Conservation (phyloP, 768 basidiomycete genomes). For the Asterophora parasitica region DNA sequence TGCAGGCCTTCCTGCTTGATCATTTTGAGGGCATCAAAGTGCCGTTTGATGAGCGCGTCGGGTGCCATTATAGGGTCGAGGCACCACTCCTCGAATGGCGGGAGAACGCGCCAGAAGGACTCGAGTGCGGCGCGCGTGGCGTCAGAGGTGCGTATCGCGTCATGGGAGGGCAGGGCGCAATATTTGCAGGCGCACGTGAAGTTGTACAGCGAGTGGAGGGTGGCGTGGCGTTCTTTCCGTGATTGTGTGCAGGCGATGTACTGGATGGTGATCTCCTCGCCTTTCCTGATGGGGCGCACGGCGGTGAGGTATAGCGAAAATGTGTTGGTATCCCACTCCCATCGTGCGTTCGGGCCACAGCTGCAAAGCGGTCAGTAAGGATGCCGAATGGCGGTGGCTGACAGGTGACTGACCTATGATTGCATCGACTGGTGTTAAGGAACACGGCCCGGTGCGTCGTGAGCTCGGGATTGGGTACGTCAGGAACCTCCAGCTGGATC, state of each 20-base stretch:
- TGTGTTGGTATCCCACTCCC: constrained; percentile 30
- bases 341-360: constrained; percentile 35
- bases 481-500: constrained; percentile 26
- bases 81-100: constrained; percentile 33
- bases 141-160: constrained; percentile 22
- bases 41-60: constrained; percentile 27
- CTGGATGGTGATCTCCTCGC: constrained; percentile 35
- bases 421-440: constrained; percentile 30
- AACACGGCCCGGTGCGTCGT: constrained; percentile 32
- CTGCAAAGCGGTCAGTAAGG: constrained; percentile 13
- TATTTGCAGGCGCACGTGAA: constrained; percentile 30
- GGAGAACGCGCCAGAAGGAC: constrained; percentile 22
- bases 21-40: constrained; percentile 24
- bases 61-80: constrained; percentile 21
- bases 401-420: constrained; percentile 39
- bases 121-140: constrained; percentile 22
- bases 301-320: constrained; percentile 30
- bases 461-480: constrained; percentile 19
- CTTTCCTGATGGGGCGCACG: constrained; percentile 27
- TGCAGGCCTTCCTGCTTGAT: constrained; percentile 32
- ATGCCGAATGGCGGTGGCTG: background rate
- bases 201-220: constrained; percentile 21
- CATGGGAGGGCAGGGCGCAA: constrained; percentile 18
- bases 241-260: constrained; percentile 26
- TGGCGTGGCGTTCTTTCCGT: constrained; percentile 17